Base-by-base conservation (phyloP, 2,329 filamentous ascomycete genomes). In the Aureobasidium mangrovei region DNA sequence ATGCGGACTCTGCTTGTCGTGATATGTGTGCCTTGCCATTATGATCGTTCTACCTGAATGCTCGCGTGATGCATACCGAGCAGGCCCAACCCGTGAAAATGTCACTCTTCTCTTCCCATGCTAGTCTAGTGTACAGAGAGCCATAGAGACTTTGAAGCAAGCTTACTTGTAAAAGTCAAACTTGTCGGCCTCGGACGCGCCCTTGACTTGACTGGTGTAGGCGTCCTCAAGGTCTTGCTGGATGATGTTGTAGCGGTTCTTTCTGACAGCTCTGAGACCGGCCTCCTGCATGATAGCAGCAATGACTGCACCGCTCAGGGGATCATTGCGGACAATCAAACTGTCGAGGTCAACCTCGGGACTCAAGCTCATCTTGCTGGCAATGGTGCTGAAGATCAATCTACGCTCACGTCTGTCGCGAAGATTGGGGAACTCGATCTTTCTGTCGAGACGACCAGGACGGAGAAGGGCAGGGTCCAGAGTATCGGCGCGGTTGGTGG, bases 201-300 rank as follows among this genome's bases (percentile, higher is more conserved):
- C 88, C 83, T 97, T 97, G 66, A 98, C 93, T 71, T 98, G 93
- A 73, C 85, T 88, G 38, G 90, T 91, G 72, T 98, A 98, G 42
- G 93, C 93, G 71, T 97, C 93, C 72, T 98, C 93, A 60, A 98
- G 76, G 73, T 98, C 93, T 59, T 81, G 83, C 77, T 98, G 93
- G 66, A 98, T 97, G 70, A 98, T 98, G 73, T 98, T 97, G 75
- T 98, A 98, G 65, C 93, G 79, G 74, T 98, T 97, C 83, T 96
- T 97, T 65, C 91, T 81, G 60, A 97, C 91, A 28, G 91, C 91
- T 61, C 91, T 82, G 62, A 98, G 78, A 61, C 93, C 93, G 32
- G 93, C 93, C 74, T 98, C 93, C 72, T 98, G 93, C 93, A 98
- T 98, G 69, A 98, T 95, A 49, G 93, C 93, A 45, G 93, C 91